A percentile compares a stretch with the other conserved stretches of the same genome.
phyloP scores from a whole-genome alignment of 1,284 basidiomycete genomes.

The Boletus semigastroideus region DNA sequence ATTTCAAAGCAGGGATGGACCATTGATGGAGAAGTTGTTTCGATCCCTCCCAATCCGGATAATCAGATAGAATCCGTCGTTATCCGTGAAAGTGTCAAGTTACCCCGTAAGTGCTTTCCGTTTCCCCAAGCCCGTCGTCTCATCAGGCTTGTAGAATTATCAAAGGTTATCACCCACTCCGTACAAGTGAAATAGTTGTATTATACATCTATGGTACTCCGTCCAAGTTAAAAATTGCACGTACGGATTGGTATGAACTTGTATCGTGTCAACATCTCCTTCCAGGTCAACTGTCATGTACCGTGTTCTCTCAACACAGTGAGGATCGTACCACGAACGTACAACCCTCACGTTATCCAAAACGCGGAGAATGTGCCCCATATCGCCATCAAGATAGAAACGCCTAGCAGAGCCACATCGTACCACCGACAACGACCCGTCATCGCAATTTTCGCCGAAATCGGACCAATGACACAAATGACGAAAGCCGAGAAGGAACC shows the following conservation, averaged over 20 bases:
- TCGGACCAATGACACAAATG: constrained; percentile 80
- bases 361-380: constrained; percentile 81
- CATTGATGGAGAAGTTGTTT: constrained; percentile 63
- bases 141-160: constrained; percentile 58
- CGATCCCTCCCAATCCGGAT: constrained; percentile 85
- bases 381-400: constrained; percentile 64
- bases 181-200: constrained; percentile 40
- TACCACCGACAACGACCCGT: constrained; percentile 46
- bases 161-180: constrained; percentile 79
- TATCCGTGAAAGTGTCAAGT: constrained; percentile 86
- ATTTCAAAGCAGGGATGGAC: constrained; percentile 76
- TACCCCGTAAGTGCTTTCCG: constrained; percentile 69
- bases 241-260: neutral
- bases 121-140: constrained; percentile 1
- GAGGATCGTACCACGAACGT: neutral
- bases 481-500: constrained; percentile 87
- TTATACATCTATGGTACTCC: neutral
- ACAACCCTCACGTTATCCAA: constrained; percentile 30
- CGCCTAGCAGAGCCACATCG: constrained; percentile 58
- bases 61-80: constrained; percentile 95
- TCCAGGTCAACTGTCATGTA: neutral
- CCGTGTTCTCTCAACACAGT: no score
- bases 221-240: constrained; percentile 5
- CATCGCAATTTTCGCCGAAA: constrained; percentile 63
- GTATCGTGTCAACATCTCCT: neutral